These are phyloP conservation scores for Flaveria brownii DNA, from an alignment of 129 eudicot genomes.

Conservation along the genomic window DNA sequence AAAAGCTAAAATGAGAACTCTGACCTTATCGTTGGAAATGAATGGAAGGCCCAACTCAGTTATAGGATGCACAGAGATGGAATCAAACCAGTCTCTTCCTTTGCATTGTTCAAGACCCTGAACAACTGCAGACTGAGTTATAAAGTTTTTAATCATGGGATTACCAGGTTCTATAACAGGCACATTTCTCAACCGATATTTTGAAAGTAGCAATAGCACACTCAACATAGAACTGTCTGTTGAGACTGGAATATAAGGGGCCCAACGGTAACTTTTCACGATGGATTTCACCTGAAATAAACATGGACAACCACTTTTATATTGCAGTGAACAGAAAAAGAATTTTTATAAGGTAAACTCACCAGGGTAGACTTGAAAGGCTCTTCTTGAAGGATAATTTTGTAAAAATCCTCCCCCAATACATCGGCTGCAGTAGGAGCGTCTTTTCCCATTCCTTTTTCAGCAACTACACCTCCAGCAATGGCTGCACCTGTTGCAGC, in stretches of 20 bases:
- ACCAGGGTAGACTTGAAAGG: constrained; percentile 92
- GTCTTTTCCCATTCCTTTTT: constrained; percentile 65
- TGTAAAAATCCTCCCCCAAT: constrained; percentile 91
- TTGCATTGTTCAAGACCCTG: constrained; percentile 81
- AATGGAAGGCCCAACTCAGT: constrained; percentile 90
- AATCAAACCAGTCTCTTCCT: constrained; percentile 95
- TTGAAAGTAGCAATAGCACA: constrained; percentile 77
- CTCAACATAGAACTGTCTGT: constrained; percentile 83
- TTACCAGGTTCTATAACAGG: constrained; percentile 80
- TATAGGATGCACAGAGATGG: constrained; percentile 63
- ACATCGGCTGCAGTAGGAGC: constrained; percentile 76
- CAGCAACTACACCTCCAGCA: constrained; percentile 80
- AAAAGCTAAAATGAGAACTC: background rate
- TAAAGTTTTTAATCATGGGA: constrained; percentile 62
- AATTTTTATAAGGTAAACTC: constrained; percentile 10
- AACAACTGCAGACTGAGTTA: constrained; percentile 91
- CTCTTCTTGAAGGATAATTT: constrained; percentile 82
- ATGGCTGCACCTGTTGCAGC: constrained; percentile 93
- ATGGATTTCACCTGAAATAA: constrained; percentile 73
- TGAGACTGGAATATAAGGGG: constrained; percentile 82
- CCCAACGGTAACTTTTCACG: constrained; percentile 72
- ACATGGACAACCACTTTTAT: background rate
- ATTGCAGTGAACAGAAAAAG: background rate
- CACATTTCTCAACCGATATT: constrained; percentile 81
- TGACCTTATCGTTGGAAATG: constrained; percentile 64